A percentile compares a stretch with the other conserved stretches of the same genome.
Conservation (phyloP, 73 alveolate species). For the Tetrahymena thermophila region DNA sequence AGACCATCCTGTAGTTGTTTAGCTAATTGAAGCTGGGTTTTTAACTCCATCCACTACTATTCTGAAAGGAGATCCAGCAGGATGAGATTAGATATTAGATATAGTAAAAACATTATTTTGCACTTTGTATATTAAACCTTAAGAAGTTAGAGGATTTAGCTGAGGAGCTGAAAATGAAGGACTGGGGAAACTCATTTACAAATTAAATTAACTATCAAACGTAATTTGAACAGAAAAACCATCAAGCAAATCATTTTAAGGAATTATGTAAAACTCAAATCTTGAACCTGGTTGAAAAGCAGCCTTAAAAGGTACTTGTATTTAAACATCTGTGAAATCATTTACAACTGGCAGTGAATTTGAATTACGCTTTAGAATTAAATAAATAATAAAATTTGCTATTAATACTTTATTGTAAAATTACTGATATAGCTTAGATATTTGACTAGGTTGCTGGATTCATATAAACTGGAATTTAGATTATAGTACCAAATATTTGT, state of each 20-base stretch:
- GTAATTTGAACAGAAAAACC: not conserved
- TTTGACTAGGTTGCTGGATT: not conserved
- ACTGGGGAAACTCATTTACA: not conserved
- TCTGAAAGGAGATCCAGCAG: slow-evolving; percentile 34
- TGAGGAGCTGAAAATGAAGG: not conserved
- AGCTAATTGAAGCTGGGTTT: not conserved
- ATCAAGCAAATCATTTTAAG: not conserved
- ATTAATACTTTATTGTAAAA: not conserved
- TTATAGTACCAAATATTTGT: not conserved
- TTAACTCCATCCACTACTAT: slow-evolving; percentile 24
- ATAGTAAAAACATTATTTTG: slow-evolving; percentile 5
- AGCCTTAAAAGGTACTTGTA: not conserved
- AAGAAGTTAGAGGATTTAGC: not conserved
- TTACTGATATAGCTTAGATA: not conserved
- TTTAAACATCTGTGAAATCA: not conserved
- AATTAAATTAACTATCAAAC: not conserved
- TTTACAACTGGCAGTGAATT: not conserved
- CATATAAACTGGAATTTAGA: not conserved
- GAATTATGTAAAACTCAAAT: not conserved
- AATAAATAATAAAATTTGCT: not conserved
- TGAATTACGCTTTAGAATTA: not conserved
- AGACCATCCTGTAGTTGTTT: not conserved
- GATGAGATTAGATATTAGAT: slow-evolving; percentile 12
- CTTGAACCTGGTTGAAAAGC: not conserved
- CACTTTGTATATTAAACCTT: not conserved